These are phyloP conservation scores for Torrubiellomyces zombiae DNA, from an alignment of 2,329 filamentous ascomycete species.

Conservation along the genomic window DNA sequence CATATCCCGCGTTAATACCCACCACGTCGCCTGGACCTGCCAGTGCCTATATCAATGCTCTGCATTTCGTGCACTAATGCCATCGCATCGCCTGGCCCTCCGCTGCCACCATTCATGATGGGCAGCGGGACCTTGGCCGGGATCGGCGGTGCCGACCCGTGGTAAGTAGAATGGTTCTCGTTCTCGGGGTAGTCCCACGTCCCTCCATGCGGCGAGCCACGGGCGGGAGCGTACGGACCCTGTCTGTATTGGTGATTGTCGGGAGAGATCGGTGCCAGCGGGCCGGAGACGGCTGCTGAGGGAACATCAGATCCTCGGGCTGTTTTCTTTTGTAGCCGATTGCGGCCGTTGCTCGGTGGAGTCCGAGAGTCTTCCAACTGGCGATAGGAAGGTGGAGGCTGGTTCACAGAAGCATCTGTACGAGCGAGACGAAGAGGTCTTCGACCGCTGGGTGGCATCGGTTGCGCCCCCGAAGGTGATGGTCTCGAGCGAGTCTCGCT, in stretches of 20 bases:
- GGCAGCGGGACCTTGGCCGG: constrained; percentile 53
- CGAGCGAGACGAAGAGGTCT: constrained; percentile 34
- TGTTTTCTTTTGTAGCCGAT: constrained; percentile 48
- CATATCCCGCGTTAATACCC: too few relatives aligned
- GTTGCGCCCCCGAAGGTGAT: constrained; percentile 34
- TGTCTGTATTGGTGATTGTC: constrained; percentile 33
- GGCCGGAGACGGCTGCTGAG: constrained; percentile 24
- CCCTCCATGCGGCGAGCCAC: constrained; percentile 25
- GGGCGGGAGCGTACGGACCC: constrained; percentile 14
- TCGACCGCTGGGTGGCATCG: constrained; percentile 31
- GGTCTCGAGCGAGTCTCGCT: constrained; percentile 23
- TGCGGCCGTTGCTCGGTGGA: constrained; percentile 26
- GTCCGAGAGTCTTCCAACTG: constrained; percentile 16
- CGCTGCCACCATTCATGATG: constrained; percentile 27
- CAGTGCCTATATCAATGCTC: constrained; percentile 47
- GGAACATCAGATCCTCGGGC: constrained; percentile 25
- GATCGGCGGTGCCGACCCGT: constrained; percentile 35
- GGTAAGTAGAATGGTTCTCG: constrained; percentile 32
- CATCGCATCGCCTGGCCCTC: constrained; percentile 28
- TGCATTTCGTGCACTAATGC: constrained; percentile 57
- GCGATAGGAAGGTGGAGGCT: constrained; percentile 14
- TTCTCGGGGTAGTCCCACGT: constrained; percentile 37
- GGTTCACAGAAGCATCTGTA: constrained; percentile 28
- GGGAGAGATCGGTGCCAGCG: constrained; percentile 34
- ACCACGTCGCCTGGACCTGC: constrained; percentile 35